A percentile compares a stretch with the other conserved stretches of the same genome.
phyloP scores from a whole-genome alignment of 176 grass and related monocot genomes.

The Luzula sylvatica region DNA sequence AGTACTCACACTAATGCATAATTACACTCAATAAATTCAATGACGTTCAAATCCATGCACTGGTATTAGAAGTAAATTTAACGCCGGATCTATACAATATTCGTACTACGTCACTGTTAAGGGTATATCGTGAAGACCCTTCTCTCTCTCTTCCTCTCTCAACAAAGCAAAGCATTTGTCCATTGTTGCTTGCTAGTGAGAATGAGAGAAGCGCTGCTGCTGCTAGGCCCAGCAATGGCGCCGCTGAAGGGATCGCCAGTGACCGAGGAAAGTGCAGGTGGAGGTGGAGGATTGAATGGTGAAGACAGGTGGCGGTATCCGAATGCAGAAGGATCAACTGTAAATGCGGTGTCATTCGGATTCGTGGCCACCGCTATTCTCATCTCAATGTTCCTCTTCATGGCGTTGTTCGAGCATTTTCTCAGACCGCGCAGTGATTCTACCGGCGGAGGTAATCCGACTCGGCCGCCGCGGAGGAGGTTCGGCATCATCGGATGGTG shows the following conservation, averaged over 20 bases:
- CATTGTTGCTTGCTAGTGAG: neutral
- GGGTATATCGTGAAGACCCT: neutral
- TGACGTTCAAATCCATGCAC: no score
- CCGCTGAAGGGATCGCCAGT: neutral
- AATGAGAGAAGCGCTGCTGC: conserved; percentile 13
- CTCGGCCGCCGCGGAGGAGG: neutral
- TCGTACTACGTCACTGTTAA: no score
- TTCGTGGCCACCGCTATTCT: conserved; percentile 98
- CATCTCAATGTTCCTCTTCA: conserved; percentile 95
- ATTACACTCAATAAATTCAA: no score
- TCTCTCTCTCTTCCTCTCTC: conserved; percentile 2
- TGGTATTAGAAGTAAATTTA: no score
- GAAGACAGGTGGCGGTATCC: conserved; percentile 65
- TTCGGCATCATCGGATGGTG: neutral
- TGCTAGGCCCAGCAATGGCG: conserved; percentile 10
- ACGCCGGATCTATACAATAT: no score
- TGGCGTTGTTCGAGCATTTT: conserved; percentile 92
- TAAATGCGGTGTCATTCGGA: conserved; percentile 89
- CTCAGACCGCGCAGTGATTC: conserved; percentile 23
- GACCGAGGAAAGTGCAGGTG: neutral
- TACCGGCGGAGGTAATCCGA: neutral
- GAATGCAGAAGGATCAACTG: conserved; percentile 33
- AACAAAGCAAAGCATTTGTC: conserved; percentile 4
- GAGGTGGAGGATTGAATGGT: conserved; percentile 24
- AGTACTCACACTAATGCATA: no score